These are phyloP conservation scores for Hippophae rhamnoides DNA, from an alignment of 306 rosid species.

Conservation along the genomic window DNA sequence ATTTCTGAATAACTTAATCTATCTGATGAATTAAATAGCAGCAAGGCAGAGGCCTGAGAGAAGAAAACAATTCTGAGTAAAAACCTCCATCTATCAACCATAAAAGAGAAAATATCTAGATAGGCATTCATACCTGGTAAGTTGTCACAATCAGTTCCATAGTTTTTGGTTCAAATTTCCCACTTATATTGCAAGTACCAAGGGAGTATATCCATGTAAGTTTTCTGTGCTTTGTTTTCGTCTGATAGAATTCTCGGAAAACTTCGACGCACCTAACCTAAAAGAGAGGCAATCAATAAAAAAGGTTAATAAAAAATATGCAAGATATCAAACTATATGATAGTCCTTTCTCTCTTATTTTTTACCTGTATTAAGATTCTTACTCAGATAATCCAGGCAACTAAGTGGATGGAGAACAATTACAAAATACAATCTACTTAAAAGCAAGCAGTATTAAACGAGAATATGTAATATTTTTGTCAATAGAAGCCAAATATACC, in stretches of 20 bases:
- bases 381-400: too few relatives aligned
- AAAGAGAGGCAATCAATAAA: neutral
- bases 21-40: constrained; percentile 47
- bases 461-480: neutral
- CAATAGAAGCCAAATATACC: constrained; percentile 16
- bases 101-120: neutral
- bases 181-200: constrained; percentile 42
- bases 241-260: constrained; percentile 42
- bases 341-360: too few relatives aligned
- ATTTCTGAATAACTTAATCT: constrained; percentile 47
- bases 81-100: neutral
- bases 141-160: constrained; percentile 46
- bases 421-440: too few relatives aligned
- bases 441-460: too few relatives aligned
- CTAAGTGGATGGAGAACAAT: too few relatives aligned
- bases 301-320: neutral
- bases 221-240: constrained; percentile 44
- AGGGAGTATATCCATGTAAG: constrained; percentile 47
- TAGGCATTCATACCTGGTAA: constrained; percentile 27
- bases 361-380: too few relatives aligned
- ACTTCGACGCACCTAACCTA: constrained; percentile 44
- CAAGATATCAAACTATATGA: neutral
- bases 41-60: constrained; percentile 71
- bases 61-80: neutral
- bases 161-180: constrained; percentile 40